These are phyloP conservation scores for Irpex lacteus DNA, from an alignment of 1,284 basidiomycete genomes.

Conservation along the genomic window DNA sequence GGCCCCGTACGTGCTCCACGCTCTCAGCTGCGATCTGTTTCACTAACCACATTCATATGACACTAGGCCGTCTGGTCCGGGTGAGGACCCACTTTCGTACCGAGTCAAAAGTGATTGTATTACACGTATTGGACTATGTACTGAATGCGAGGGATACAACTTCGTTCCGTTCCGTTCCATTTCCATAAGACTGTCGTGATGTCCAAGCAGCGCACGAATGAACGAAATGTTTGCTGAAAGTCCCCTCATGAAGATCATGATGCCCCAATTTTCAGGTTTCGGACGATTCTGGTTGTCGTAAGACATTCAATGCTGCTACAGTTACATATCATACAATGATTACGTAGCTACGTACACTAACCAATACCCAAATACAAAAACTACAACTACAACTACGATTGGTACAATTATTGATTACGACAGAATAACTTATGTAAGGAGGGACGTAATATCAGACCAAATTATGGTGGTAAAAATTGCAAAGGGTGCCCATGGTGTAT, in stretches of 20 bases:
- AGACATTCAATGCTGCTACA: too few species aligned
- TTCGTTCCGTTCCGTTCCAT: too few species aligned
- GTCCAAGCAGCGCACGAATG: too few species aligned
- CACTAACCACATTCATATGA: not conserved
- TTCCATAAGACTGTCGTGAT: too few species aligned
- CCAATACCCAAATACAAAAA: not conserved
- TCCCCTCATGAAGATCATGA: too few species aligned
- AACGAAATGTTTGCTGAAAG: too few species aligned
- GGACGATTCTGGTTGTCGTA: too few species aligned
- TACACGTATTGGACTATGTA: too few species aligned
- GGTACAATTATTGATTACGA: not conserved
- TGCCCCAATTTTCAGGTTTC: too few species aligned
- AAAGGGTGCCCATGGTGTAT: too few species aligned
- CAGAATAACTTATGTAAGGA: not conserved
- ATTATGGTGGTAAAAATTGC: not conserved
- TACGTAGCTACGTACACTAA: not conserved
- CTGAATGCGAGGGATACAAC: too few species aligned
- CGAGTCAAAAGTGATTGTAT: too few species aligned
- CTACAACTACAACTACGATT: not conserved
- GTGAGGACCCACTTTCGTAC: constrained; percentile 12
- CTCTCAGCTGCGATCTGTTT: not conserved
- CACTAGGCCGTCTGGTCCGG: constrained; percentile 32
- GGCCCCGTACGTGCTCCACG: constrained; percentile 30
- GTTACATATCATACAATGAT: not conserved
- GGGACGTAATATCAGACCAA: not conserved